A percentile compares a stretch with the other conserved stretches of the same genome.
Evolutionary conservation across 2,329 filamentous ascomycete species (phyloP).

Genomic region (Phialophora verrucosa): DNA sequence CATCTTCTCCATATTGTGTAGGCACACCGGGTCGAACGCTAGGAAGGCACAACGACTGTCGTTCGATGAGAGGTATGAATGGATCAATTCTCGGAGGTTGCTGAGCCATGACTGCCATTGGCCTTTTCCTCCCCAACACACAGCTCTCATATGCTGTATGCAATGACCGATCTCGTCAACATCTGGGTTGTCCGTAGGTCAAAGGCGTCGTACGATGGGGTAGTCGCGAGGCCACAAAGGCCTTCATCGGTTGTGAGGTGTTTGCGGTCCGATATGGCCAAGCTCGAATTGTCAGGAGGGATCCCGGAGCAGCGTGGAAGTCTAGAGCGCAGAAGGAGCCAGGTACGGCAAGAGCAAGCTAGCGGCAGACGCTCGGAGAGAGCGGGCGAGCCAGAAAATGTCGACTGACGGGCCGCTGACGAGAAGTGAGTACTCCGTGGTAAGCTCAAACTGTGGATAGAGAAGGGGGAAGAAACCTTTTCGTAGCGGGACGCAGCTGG

Average conservation of each 20-base stretch:
- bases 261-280: not conserved
- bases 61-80: constrained; percentile 40
- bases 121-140: not conserved
- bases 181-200: not conserved
- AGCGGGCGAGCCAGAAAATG: not conserved
- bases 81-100: constrained; percentile 5
- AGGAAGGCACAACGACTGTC: constrained; percentile 52
- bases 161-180: constrained; percentile 2
- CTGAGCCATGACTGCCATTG: constrained; percentile 25
- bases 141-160: constrained; percentile 5
- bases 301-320: not conserved
- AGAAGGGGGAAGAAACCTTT: not conserved
- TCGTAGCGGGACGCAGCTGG: constrained; percentile 4
- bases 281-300: constrained; percentile 9
- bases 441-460: not conserved
- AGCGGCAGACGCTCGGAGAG: not conserved
- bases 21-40: constrained; percentile 50
- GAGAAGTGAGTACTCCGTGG: not conserved
- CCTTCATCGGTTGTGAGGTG: constrained; percentile 10
- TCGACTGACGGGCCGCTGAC: not conserved
- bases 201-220: not conserved
- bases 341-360: not conserved
- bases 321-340: not conserved
- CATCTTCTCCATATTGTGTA: constrained; percentile 51
- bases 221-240: constrained; percentile 5